These are phyloP conservation scores for Colletotrichum spinosum DNA, from an alignment of 2,329 filamentous ascomycete species.

Conservation along the genomic window DNA sequence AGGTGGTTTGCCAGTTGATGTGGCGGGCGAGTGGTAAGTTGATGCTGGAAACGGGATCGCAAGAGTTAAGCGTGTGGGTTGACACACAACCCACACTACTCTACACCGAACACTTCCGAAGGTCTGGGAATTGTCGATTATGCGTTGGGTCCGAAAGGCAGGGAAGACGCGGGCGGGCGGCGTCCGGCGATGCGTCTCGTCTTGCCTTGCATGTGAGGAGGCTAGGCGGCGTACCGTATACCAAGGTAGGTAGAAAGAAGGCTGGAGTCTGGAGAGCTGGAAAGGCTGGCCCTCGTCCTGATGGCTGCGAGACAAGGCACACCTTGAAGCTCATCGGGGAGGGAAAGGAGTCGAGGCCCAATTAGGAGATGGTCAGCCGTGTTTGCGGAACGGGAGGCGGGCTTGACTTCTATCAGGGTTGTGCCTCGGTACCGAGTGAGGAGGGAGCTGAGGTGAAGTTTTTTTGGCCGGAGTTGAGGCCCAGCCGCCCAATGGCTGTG, in stretches of 20 bases:
- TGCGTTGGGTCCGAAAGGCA: slow-evolving; percentile 21
- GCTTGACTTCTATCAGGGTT: slow-evolving; percentile 14
- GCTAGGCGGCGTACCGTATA: too few relatives aligned
- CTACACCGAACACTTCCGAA: slow-evolving; percentile 22
- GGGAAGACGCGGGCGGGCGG: slow-evolving; percentile 17
- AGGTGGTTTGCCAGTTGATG: neutral
- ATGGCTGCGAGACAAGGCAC: slow-evolving; percentile 14
- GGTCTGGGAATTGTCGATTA: slow-evolving; percentile 19
- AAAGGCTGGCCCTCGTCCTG: slow-evolving; percentile 12
- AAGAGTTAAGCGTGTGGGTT: neutral
- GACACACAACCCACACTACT: neutral
- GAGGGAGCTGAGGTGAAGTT: slow-evolving; percentile 14
- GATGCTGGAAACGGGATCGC: too few relatives aligned
- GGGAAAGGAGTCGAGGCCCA: slow-evolving; percentile 30
- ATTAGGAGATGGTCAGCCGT: slow-evolving; percentile 32
- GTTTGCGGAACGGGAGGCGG: slow-evolving; percentile 32
- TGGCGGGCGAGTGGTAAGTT: neutral
- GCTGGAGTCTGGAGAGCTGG: slow-evolving; percentile 30
- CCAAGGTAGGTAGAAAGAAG: slow-evolving; percentile 8
- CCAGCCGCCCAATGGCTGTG: too few relatives aligned
- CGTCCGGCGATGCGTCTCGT: slow-evolving; percentile 10
- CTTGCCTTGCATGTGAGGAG: too few relatives aligned
- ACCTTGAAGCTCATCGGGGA: neutral
- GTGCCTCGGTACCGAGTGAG: slow-evolving; percentile 34
- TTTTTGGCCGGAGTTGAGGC: neutral